Conservation (phyloP, 2,329 filamentous ascomycete species). For the Aspergillus pseudonomiae region DNA sequence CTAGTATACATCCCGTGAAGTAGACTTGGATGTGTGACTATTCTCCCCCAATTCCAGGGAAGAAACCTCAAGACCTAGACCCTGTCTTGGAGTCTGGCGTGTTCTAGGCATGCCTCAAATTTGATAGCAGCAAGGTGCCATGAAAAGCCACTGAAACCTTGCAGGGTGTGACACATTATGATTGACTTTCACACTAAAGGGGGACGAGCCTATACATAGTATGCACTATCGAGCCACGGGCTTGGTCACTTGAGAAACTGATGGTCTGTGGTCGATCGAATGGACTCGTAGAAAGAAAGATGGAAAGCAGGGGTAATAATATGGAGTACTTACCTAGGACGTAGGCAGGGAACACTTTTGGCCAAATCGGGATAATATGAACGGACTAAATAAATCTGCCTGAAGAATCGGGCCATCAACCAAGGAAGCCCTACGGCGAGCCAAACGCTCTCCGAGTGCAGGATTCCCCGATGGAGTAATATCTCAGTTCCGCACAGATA, state of each 20-base stretch:
- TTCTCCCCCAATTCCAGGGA: not conserved
- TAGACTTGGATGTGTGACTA: not conserved
- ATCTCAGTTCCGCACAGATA: slow-evolving; percentile 23
- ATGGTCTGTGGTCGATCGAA: not conserved
- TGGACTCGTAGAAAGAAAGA: not conserved
- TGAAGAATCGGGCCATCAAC: not conserved
- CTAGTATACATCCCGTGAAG: not conserved
- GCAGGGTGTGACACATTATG: not conserved
- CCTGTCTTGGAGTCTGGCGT: not conserved
- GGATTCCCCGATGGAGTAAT: slow-evolving; percentile 26
- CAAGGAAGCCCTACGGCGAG: slow-evolving; percentile 8
- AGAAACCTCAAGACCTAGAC: not conserved
- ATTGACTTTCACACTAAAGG: not conserved
- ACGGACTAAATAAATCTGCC: not conserved
- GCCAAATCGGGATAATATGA: no score
- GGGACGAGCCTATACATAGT: not conserved
- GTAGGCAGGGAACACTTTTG: no score
- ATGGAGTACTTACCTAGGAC: no score
- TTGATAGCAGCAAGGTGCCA: slow-evolving; percentile 2
- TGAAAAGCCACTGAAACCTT: slow-evolving; percentile 3
- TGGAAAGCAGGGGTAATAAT: not conserved
- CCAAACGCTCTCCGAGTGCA: slow-evolving; percentile 9
- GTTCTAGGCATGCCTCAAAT: not conserved
- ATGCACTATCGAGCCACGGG: not conserved
- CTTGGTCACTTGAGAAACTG: not conserved